Percentiles rank a stretch among this genome's conserved stretches.
Conservation (phyloP, 1,284 basidiomycete genomes). For the Sphagnurus paluster region DNA sequence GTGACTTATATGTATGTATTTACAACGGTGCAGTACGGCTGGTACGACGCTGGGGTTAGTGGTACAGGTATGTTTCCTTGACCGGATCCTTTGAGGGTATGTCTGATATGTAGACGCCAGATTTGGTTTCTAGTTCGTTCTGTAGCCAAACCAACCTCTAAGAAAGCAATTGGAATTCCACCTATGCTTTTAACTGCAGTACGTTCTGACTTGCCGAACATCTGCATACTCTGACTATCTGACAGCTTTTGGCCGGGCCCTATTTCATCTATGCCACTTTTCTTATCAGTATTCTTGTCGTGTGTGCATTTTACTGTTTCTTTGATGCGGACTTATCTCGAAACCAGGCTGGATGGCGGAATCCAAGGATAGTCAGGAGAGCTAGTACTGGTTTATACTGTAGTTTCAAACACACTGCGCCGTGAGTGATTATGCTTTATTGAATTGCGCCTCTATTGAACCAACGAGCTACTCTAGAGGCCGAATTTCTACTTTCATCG, state of each 20-base stretch:
- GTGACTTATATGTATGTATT: not conserved
- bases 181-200: constrained; percentile 9
- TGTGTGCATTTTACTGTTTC: not conserved
- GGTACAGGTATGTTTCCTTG: constrained; percentile 8
- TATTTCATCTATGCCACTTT: constrained; percentile 13
- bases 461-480: not conserved
- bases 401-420: constrained; percentile 9
- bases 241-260: constrained; percentile 13
- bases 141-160: not conserved
- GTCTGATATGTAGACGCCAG: not conserved
- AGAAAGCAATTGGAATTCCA: constrained; percentile 3
- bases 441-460: not conserved
- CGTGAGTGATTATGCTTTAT: constrained; percentile 8
- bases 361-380: constrained; percentile 8
- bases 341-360: constrained; percentile 8
- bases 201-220: not conserved
- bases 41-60: constrained; percentile 15
- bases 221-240: not conserved
- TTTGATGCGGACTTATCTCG: not conserved
- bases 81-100: not conserved
- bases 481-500: constrained; percentile 8
- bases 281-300: constrained; percentile 8
- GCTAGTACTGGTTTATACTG: constrained; percentile 16
- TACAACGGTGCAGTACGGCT: constrained; percentile 16
- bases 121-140: constrained; percentile 16